Percentiles rank a stretch among this genome's conserved stretches.
Evolutionary conservation across 2,329 filamentous ascomycete species (phyloP).

Genomic region (Raffaelea albimanens): DNA sequence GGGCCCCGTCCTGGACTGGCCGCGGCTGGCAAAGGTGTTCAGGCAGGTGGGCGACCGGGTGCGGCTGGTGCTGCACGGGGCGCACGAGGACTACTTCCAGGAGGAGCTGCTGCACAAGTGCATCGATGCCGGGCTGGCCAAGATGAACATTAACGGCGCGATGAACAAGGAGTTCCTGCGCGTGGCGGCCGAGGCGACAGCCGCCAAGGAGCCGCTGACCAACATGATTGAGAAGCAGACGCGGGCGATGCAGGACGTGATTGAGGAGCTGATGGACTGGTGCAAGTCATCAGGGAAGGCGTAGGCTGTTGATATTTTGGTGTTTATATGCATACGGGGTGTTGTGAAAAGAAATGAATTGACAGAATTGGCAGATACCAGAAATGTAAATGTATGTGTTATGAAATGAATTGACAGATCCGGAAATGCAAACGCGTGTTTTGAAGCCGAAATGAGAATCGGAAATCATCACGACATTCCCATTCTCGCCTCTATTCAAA

Average conservation of each 20-base stretch:
- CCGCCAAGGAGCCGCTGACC: constrained; percentile 12
- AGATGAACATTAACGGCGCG: constrained; percentile 13
- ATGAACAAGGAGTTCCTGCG: constrained; percentile 3
- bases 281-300: constrained; percentile 14
- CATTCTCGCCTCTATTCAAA: no score
- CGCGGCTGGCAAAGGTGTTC: constrained; percentile 34
- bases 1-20: constrained; percentile 44
- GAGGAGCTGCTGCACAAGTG: constrained; percentile 10
- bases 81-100: constrained; percentile 13
- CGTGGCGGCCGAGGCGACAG: constrained; percentile 11
- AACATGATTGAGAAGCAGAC: constrained; percentile 15
- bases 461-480: no score
- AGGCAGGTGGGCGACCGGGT: constrained; percentile 7
- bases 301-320: no score
- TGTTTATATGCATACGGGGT: no score
- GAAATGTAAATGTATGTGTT: no score
- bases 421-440: no score
- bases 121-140: constrained; percentile 11
- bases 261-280: constrained; percentile 15
- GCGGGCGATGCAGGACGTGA: constrained; percentile 10
- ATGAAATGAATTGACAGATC: no score
- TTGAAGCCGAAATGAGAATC: no score
- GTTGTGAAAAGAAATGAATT: no score
- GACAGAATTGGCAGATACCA: no score
- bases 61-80: constrained; percentile 15